Percentiles rank a stretch among this genome's conserved stretches.
Evolutionary conservation across 2,329 filamentous ascomycete species (phyloP).

Genomic region (Lachnellula subtilissima): DNA sequence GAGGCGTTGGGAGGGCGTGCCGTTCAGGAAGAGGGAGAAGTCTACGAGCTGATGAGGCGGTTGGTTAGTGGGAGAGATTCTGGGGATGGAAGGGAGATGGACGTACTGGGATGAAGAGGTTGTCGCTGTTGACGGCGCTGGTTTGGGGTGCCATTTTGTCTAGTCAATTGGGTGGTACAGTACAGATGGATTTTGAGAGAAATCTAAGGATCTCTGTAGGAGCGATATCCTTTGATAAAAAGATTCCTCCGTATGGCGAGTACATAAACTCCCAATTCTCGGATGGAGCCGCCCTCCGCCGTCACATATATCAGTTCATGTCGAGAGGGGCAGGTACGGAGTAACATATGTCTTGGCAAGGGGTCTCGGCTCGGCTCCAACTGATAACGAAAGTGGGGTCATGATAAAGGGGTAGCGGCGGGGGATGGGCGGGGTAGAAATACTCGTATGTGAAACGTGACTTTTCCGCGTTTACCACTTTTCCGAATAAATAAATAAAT

Average conservation of each 20-base stretch:
- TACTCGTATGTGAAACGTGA: background rate
- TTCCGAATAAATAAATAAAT: background rate
- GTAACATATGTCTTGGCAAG: background rate
- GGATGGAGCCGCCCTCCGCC: constrained; percentile 6
- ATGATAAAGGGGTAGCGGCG: background rate
- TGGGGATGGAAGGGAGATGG: background rate
- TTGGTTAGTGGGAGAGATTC: background rate
- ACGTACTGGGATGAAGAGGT: constrained; percentile 51
- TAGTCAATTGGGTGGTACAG: background rate
- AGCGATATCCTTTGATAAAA: background rate
- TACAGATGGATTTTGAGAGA: background rate
- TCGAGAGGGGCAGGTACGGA: background rate
- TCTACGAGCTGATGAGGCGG: constrained; percentile 60
- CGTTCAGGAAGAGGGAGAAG: constrained; percentile 67
- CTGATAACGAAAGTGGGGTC: constrained; percentile 1
- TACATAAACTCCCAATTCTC: background rate
- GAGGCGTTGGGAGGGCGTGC: constrained; percentile 54
- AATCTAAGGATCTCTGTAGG: background rate
- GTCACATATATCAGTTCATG: background rate
- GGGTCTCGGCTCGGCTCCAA: background rate
- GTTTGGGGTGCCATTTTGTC: constrained; percentile 23
- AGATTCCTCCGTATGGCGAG: background rate
- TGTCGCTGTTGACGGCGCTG: constrained; percentile 43
- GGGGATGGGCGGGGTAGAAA: background rate
- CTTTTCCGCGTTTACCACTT: background rate